phyloP scores from a whole-genome alignment of 2,329 filamentous ascomycete species.

The Sclerotinia glacialis region DNA sequence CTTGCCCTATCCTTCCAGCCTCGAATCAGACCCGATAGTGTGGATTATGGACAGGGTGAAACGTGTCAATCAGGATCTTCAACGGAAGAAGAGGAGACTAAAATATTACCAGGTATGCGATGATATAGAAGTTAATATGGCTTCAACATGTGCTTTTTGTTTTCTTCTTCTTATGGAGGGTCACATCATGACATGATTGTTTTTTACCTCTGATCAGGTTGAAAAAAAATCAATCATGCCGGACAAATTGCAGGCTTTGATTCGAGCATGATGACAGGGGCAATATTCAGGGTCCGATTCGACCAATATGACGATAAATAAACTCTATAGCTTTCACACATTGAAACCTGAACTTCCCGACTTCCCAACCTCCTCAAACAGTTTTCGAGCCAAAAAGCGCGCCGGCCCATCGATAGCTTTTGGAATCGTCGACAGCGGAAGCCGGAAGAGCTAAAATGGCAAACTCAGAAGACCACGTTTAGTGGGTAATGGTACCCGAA shows the following conservation, averaged over 20 bases:
- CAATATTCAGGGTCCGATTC: not conserved
- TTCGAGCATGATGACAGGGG: not conserved
- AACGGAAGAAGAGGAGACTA: conserved; percentile 24
- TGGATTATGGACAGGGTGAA: conserved; percentile 28
- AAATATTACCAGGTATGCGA: conserved; percentile 28
- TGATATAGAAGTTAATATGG: conserved; percentile 5
- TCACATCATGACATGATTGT: not conserved
- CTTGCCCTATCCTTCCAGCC: conserved; percentile 5
- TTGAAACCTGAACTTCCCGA: not conserved
- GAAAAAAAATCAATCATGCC: not conserved
- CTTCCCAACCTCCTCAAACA: conserved; percentile 20
- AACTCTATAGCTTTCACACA: not conserved
- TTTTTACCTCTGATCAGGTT: conserved; percentile 4
- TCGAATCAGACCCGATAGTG: conserved; percentile 27
- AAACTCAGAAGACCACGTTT: conserved; percentile 20
- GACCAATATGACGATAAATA: not conserved
- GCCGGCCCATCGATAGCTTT: conserved; percentile 24
- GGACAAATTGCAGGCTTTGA: not conserved
- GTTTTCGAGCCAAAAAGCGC: conserved; percentile 18
- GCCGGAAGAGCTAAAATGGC: conserved; percentile 25
- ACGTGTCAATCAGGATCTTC: conserved; percentile 30
- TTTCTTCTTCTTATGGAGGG: not conserved
- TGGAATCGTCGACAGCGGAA: conserved; percentile 25
- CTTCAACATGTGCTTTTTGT: conserved; percentile 5
- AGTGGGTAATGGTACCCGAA: conserved; percentile 30